Conservation (phyloP, 2,329 filamentous ascomycete species). For the Sporothrix schenckii region DNA sequence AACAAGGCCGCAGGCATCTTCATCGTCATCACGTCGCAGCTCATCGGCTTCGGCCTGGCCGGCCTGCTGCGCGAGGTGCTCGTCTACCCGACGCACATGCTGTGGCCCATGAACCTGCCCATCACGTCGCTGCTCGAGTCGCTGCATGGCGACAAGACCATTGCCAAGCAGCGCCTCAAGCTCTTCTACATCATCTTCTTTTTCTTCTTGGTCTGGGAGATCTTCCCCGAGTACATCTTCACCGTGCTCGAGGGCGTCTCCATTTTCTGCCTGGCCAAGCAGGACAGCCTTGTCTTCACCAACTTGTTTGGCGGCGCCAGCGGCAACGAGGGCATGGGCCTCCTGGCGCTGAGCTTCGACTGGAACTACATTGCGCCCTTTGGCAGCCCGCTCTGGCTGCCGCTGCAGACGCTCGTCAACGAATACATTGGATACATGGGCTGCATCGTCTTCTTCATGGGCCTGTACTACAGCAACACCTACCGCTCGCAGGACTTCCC, state of each 20-base stretch:
- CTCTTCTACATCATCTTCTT: slow-evolving; percentile 48
- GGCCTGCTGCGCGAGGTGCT: slow-evolving; percentile 52
- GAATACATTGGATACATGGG: slow-evolving; percentile 45
- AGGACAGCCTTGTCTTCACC: slow-evolving; percentile 43
- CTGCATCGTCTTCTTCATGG: slow-evolving; percentile 46
- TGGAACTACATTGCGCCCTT: slow-evolving; percentile 50
- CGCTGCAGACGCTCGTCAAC: slow-evolving; percentile 47
- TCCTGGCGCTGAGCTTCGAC: slow-evolving; percentile 46
- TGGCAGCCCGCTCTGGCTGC: slow-evolving; percentile 43
- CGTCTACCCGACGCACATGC: slow-evolving; percentile 53
- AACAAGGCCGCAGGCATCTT: slow-evolving; percentile 49
- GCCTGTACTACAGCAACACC: slow-evolving; percentile 49
- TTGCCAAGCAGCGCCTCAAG: slow-evolving; percentile 47
- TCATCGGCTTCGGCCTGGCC: slow-evolving; percentile 54
- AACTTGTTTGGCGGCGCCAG: slow-evolving; percentile 48
- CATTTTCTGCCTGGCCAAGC: slow-evolving; percentile 37
- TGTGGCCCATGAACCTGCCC: slow-evolving; percentile 47
- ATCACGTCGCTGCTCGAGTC: slow-evolving; percentile 39
- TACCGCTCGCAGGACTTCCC: slow-evolving; percentile 49
- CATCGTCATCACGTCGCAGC: slow-evolving; percentile 52
- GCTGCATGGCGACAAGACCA: slow-evolving; percentile 39
- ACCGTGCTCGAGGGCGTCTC: slow-evolving; percentile 36
- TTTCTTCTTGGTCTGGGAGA: slow-evolving; percentile 51
- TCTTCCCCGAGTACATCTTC: slow-evolving; percentile 46
- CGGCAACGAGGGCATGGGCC: slow-evolving; percentile 51